phyloP scores from a whole-genome alignment of 1,139 yeast genomes.

The Nakaseomyces kungkrabaensis region DNA sequence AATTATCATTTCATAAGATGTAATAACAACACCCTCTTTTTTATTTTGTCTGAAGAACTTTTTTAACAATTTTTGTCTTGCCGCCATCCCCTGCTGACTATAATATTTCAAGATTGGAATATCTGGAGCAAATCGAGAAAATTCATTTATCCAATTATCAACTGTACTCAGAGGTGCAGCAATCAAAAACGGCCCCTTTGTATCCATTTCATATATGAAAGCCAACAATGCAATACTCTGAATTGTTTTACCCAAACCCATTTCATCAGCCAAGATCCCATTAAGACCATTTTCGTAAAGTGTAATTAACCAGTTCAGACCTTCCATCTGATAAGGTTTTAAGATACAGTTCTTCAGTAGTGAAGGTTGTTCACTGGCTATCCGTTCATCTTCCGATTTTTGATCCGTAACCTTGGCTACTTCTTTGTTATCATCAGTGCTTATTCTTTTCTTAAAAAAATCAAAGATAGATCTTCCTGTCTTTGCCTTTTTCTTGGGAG shows the following conservation, averaged over 20 bases:
- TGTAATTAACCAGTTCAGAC: slow-evolving; percentile 82
- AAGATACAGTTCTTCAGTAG: slow-evolving; percentile 56
- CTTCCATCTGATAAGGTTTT: slow-evolving; percentile 81
- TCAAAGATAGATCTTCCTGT: slow-evolving; percentile 15
- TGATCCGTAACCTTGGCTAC: background rate
- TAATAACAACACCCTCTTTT: slow-evolving; percentile 47
- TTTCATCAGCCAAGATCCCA: slow-evolving; percentile 93
- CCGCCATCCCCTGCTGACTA: slow-evolving; percentile 45
- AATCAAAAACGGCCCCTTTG: slow-evolving; percentile 73
- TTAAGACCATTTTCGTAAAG: slow-evolving; percentile 87
- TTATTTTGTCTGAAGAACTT: slow-evolving; percentile 26
- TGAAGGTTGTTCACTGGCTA: slow-evolving; percentile 45
- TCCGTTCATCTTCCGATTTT: slow-evolving; percentile 8
- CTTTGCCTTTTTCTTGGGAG: slow-evolving; percentile 18
- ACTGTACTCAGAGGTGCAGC: slow-evolving; percentile 85
- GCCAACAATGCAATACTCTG: slow-evolving; percentile 75
- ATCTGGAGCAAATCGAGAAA: slow-evolving; percentile 61
- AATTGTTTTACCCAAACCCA: slow-evolving; percentile 91
- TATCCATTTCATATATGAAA: slow-evolving; percentile 68
- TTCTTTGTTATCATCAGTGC: slow-evolving; percentile 9
- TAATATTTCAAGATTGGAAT: slow-evolving; percentile 55
- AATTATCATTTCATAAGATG: slow-evolving; percentile 75
- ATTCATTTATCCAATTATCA: slow-evolving; percentile 73
- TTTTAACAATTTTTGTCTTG: slow-evolving; percentile 38
- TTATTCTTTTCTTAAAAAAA: slow-evolving; percentile 17